These are phyloP conservation scores for Pichia sp. DNA, from an alignment of 1,139 yeast genomes.

Conservation along the genomic window DNA sequence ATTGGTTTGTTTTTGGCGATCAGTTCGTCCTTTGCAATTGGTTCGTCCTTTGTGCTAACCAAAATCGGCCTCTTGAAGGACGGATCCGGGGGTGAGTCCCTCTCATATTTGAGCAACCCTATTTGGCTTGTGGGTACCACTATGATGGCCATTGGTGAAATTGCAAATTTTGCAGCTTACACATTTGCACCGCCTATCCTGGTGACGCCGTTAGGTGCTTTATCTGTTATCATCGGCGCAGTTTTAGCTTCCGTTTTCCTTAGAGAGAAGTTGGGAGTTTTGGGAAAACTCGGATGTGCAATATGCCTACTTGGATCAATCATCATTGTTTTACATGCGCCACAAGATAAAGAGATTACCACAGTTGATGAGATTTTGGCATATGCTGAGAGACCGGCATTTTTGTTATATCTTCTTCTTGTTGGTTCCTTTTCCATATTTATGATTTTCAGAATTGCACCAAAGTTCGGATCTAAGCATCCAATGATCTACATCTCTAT, in stretches of 20 bases:
- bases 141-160: constrained; percentile 87
- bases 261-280: constrained; percentile 78
- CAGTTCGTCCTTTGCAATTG: constrained; percentile 83
- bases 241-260: constrained; percentile 79
- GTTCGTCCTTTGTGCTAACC: constrained; percentile 83
- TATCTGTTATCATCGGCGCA: constrained; percentile 86
- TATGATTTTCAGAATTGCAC: constrained; percentile 81
- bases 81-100: constrained; percentile 63
- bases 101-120: constrained; percentile 73
- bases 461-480: constrained; percentile 69
- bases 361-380: constrained; percentile 84
- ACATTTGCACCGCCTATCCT: constrained; percentile 93
- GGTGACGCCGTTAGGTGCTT: constrained; percentile 89
- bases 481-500: constrained; percentile 89
- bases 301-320: constrained; percentile 84
- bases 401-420: constrained; percentile 54
- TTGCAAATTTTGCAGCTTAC: constrained; percentile 91
- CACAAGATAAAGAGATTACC: constrained; percentile 81
- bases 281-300: constrained; percentile 95
- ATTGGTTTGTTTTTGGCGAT: constrained; percentile 87
- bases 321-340: constrained; percentile 88
- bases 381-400: constrained; percentile 78
- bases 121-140: constrained; percentile 95
- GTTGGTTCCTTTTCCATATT: constrained; percentile 64
- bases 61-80: constrained; percentile 73